Base-by-base conservation (phyloP, 108 stramenopile genomes). In the Nannochloropsis gaditana region DNA sequence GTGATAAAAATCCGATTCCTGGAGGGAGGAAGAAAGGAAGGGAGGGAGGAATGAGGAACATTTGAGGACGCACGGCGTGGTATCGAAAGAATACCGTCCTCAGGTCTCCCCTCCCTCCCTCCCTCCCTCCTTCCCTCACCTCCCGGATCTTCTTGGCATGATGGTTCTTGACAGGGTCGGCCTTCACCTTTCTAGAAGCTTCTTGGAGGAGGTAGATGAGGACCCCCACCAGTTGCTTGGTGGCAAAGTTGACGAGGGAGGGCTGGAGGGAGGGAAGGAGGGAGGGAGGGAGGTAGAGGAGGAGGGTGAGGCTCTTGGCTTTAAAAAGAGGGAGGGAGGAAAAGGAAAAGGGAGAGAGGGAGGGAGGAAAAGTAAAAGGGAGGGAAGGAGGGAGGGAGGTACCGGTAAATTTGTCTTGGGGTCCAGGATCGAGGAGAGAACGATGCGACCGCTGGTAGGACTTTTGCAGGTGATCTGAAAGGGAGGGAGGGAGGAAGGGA, bases 401-500 rank as follows among this genome's bases (percentile, higher is more conserved):
- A 50, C 47, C 47, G 47, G 47, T 9, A 50, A 11, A 11, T 9
- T 50, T 11, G 47, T 50, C 11, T 50, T 50, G 47, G 47, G 47
- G 47, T 50, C 47, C 11, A 50, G 47, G 47, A 50, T 11, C 10
- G 47, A 9, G 11, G 47, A 50, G 47, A 50, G 47, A 11, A 50
- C 47, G 47, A 50, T 11, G 11, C 47, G 47, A 11, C 47, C 47
- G 47, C 47, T 50, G 47, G 9, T 50, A 11, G 47, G 47, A 11
- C 47, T 50, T 9, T 9, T 50, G 47, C 47, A 50, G 47, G 47
- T 50, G 47, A 50, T 50, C 47, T 50, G 47, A 50, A 50, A 50
- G 47, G 47, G 47, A 50, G 47, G 47, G 47, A 50, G 47, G 47
- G 47, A 50, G 47, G 47, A 11, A 50, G 47, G 47, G 47, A 50